Evolutionary conservation across 345 rosid species (phyloP).

Genomic region (Populus davidiana): DNA sequence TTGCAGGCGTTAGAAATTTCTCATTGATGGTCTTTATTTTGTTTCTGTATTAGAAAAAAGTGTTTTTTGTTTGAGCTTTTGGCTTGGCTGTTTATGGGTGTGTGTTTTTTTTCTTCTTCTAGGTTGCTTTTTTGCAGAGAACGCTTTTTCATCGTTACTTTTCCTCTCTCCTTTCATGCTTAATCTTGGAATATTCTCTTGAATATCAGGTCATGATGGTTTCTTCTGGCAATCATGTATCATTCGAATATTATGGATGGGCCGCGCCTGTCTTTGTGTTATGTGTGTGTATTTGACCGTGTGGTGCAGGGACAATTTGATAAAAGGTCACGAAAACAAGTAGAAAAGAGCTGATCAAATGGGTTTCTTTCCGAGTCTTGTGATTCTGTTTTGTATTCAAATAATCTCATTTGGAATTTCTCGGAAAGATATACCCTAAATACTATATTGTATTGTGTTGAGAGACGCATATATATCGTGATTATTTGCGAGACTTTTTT

Average conservation of each 20-base stretch:
- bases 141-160: neutral
- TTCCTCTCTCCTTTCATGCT: neutral
- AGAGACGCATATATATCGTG: too few species aligned
- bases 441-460: too few species aligned
- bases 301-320: neutral
- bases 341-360: neutral
- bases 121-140: neutral
- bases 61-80: constrained; percentile 30
- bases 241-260: neutral
- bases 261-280: neutral
- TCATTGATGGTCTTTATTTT: constrained; percentile 23
- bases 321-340: neutral
- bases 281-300: neutral
- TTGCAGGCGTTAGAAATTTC: neutral
- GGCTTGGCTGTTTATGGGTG: constrained; percentile 18
- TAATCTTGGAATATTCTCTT: constrained; percentile 20
- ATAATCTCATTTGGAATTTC: neutral
- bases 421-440: too few species aligned
- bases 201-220: constrained; percentile 32
- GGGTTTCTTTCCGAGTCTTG: neutral
- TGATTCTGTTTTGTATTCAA: neutral
- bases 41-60: constrained; percentile 22
- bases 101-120: neutral
- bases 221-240: neutral
- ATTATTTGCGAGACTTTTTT: too few species aligned